Evolutionary conservation across 2,329 filamentous ascomycete genomes (phyloP).

Genomic region (Hypoxylon sp.): DNA sequence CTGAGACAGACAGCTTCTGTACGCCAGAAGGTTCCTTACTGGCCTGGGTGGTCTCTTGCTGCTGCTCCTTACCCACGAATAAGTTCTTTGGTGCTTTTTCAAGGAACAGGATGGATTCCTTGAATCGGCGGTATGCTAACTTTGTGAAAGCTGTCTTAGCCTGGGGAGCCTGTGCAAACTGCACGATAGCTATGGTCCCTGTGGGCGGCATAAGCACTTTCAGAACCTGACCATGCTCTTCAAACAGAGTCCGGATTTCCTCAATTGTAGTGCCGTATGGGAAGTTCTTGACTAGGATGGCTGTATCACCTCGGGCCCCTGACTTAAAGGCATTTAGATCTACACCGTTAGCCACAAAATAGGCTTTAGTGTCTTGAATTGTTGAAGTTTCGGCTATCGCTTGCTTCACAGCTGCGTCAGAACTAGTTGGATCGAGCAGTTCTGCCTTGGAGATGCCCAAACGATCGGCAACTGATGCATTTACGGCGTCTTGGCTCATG

Average conservation of each 20-base stretch:
- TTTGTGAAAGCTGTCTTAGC: constrained; percentile 87
- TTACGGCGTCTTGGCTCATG: constrained; percentile 96
- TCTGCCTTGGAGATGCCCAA: constrained; percentile 93
- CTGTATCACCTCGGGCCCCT: constrained; percentile 85
- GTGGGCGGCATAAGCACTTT: constrained; percentile 92
- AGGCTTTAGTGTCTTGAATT: constrained; percentile 95
- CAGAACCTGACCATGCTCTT: constrained; percentile 85
- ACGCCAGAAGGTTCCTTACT: constrained; percentile 58
- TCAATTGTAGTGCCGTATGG: constrained; percentile 84
- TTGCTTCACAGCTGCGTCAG: constrained; percentile 95
- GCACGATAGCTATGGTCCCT: constrained; percentile 93
- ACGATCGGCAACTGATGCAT: constrained; percentile 87
- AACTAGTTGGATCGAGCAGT: constrained; percentile 93
- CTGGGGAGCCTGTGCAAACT: constrained; percentile 84
- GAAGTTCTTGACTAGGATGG: constrained; percentile 96
- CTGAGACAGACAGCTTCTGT: constrained; percentile 76
- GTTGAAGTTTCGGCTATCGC: constrained; percentile 96
- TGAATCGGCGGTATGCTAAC: constrained; percentile 90
- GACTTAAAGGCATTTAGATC: constrained; percentile 93
- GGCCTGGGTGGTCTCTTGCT: constrained; percentile 44
- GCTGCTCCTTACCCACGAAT: constrained; percentile 65
- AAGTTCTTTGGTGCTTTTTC: constrained; percentile 93
- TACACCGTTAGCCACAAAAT: constrained; percentile 89
- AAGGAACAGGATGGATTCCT: constrained; percentile 90
- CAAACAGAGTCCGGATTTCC: constrained; percentile 85